These are phyloP conservation scores for Cicer arietinum DNA, from an alignment of 306 rosid genomes.

Conservation along the genomic window DNA sequence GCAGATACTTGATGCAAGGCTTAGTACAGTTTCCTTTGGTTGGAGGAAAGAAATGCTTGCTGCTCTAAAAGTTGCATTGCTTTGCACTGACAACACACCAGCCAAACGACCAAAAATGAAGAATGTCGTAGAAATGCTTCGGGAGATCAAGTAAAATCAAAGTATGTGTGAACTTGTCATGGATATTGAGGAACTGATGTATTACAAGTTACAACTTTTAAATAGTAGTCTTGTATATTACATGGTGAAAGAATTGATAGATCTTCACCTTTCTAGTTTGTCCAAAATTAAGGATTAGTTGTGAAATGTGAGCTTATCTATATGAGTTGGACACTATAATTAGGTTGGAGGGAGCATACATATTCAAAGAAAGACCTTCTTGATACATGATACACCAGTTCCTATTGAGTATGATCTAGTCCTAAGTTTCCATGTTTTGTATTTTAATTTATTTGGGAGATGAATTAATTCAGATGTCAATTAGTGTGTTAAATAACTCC, in stretches of 20 bases:
- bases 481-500: slow-evolving; percentile 19
- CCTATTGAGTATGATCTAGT: slow-evolving; percentile 23
- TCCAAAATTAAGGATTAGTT: slow-evolving; percentile 37
- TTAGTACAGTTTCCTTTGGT: slow-evolving; percentile 90
- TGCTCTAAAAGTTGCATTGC: slow-evolving; percentile 90
- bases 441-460: slow-evolving; percentile 39
- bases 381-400: slow-evolving; percentile 25
- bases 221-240: slow-evolving; percentile 41
- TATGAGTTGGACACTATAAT: slow-evolving; percentile 35
- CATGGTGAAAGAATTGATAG: slow-evolving; percentile 10
- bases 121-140: slow-evolving; percentile 95
- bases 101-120: slow-evolving; percentile 98
- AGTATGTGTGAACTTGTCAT: slow-evolving; percentile 35
- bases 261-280: slow-evolving; percentile 42
- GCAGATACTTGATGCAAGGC: slow-evolving; percentile 90
- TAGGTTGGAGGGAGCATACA: slow-evolving; percentile 33
- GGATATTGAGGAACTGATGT: slow-evolving; percentile 37
- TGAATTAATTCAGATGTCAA: slow-evolving; percentile 30
- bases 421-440: slow-evolving; percentile 36
- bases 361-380: slow-evolving; percentile 33
- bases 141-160: slow-evolving; percentile 64
- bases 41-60: slow-evolving; percentile 99
- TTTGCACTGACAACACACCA: slow-evolving; percentile 90
- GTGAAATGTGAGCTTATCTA: slow-evolving; percentile 38
- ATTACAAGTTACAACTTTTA: slow-evolving; percentile 31